Evolutionary conservation across 2,329 filamentous ascomycete species (phyloP), one percentile per base, ranked within the genome.

Genomic region (Exutisphaerella laricina): DNA sequence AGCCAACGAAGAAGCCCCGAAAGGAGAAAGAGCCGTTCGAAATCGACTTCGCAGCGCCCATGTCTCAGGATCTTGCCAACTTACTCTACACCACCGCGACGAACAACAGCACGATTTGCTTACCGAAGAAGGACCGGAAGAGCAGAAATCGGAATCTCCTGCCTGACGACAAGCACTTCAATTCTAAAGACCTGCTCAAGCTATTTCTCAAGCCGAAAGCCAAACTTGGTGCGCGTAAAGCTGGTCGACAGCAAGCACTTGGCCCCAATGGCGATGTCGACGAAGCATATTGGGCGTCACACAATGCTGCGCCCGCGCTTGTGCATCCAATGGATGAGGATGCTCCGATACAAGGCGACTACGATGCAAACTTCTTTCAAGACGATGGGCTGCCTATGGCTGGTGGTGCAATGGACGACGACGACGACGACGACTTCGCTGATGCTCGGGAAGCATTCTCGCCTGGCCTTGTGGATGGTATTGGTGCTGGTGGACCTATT

Each of bases 11-110:
- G 57, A 79, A 87, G 51, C 95, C 94, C 64, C 79, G 88, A 50
- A 97, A 96, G 66, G 92, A 97, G 65, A 98, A 96, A 66, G 90
- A 96, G 61, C 84, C 86, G 0, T 98, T 98, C 60, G 85, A 92
- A 60, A 94, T 98, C 49, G 85, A 97, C 65, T 98, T 98, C 62
- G 68, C 75, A 6, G 79, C 85, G 0, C 80, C 88, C 1, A 78
- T 96, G 45, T 82, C 84, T 43, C 72, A 79, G 20, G 72, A 77
- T 32, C 61, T 88, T 18, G 83, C 84, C 4, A 86, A 94, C 53
- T 68, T 80, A 13, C 79, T 97, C 23, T 89, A 90, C 65, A 92
- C 84, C 0, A 81, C 83, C 45, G 88, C 90, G 5, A 75, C 82
- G 13, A 87, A 82, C 39, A 94, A 88, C 61, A 78, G 85, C 3